Conservation (phyloP, 2,329 filamentous ascomycete genomes). For the Teratosphaeria viscida region DNA sequence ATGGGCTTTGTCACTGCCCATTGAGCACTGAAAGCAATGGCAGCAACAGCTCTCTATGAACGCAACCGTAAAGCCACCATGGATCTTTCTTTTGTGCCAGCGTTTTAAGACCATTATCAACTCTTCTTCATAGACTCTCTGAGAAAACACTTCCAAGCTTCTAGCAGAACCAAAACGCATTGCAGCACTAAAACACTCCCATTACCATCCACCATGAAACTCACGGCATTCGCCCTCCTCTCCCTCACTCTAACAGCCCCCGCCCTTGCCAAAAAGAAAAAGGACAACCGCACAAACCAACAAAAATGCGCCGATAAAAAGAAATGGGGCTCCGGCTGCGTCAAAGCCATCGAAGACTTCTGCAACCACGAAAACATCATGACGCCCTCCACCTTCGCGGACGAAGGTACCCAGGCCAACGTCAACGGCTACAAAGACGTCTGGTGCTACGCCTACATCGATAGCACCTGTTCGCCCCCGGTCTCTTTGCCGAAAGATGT, state of each 20-base stretch:
- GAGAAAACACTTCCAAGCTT: too few species aligned
- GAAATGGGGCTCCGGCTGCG: background rate
- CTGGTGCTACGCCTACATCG: background rate
- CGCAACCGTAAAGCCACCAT: background rate
- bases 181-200: background rate
- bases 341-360: conserved; percentile 6
- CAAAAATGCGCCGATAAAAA: conserved; percentile 4
- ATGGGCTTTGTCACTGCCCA: background rate
- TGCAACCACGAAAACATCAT: conserved; percentile 5
- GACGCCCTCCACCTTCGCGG: conserved; percentile 4
- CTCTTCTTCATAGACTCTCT: too few species aligned
- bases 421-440: background rate
- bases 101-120: too few species aligned
- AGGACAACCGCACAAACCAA: background rate
- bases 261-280: background rate
- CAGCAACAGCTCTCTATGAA: background rate
- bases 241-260: background rate
- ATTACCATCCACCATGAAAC: background rate
- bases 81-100: background rate
- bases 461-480: conserved; percentile 5
- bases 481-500: conserved; percentile 11
- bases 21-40: background rate
- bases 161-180: too few species aligned
- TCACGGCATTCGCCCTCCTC: background rate
- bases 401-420: background rate